Conservation (phyloP, 1,284 basidiomycete species). For the Tranzscheliella williamsii region DNA sequence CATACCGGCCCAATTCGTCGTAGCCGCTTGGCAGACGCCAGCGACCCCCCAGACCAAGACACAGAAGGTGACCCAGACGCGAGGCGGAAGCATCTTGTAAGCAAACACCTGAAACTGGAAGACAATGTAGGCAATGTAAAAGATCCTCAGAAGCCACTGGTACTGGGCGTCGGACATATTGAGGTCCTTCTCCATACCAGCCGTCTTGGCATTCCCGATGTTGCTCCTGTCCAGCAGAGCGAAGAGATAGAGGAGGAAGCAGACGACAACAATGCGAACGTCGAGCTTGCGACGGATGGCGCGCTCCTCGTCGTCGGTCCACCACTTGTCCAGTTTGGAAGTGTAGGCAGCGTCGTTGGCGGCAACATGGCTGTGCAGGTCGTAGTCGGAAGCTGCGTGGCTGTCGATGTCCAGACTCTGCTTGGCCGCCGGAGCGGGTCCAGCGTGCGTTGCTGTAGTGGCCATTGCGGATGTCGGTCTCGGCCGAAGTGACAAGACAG, state of each 20-base stretch:
- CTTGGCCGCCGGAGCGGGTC: no score
- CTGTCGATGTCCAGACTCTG: no score
- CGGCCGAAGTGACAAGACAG: no score
- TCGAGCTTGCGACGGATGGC: constrained; percentile 40
- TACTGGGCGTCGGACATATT: constrained; percentile 41
- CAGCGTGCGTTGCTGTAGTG: no score
- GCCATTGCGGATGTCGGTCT: no score
- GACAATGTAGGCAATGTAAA: constrained; percentile 49
- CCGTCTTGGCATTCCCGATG: constrained; percentile 50
- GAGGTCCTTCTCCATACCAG: constrained; percentile 43
- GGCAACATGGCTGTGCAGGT: no score
- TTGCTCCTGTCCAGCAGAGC: constrained; percentile 36
- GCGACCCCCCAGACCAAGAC: constrained; percentile 49
- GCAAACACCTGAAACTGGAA: constrained; percentile 48
- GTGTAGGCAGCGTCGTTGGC: constrained; percentile 3
- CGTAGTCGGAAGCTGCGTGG: no score
- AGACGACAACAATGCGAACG: constrained; percentile 22
- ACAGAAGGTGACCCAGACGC: constrained; percentile 40
- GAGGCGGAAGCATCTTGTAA: constrained; percentile 49
- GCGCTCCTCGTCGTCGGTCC: constrained; percentile 44
- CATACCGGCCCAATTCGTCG: constrained; percentile 41
- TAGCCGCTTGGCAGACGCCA: constrained; percentile 44
- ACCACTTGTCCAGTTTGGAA: constrained; percentile 36
- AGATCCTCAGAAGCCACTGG: constrained; percentile 52
- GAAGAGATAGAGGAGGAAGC: constrained; percentile 24